Conservation (phyloP, 2,329 filamentous ascomycete genomes). For the Aspergillus uvarum region DNA sequence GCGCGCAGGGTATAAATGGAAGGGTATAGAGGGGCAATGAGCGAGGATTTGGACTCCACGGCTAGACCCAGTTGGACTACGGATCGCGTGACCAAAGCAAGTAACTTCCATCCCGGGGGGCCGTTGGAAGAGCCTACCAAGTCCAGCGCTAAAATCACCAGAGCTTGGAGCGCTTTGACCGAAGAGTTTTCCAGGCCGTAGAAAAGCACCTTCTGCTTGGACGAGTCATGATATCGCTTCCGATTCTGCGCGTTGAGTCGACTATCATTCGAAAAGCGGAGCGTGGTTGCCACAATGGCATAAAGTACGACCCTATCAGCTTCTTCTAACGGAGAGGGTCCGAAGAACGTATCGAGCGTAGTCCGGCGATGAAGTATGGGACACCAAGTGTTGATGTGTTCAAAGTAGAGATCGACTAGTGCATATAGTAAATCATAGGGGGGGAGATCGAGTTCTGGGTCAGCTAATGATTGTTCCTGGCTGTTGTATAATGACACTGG, state of each 20-base stretch:
- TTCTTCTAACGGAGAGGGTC: conserved; percentile 72
- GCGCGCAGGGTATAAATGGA: conserved; percentile 88
- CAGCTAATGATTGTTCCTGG: conserved; percentile 46
- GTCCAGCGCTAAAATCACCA: conserved; percentile 83
- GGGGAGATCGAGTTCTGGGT: conserved; percentile 66
- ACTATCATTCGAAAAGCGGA: conserved; percentile 77
- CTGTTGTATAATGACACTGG: conserved; percentile 57
- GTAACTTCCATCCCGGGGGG: conserved; percentile 86
- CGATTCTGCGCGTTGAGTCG: conserved; percentile 72
- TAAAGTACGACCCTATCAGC: conserved; percentile 80
- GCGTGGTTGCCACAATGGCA: conserved; percentile 82
- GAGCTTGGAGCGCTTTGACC: conserved; percentile 80
- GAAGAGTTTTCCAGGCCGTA: conserved; percentile 89
- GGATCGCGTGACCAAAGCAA: conserved; percentile 83
- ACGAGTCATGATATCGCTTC: conserved; percentile 72
- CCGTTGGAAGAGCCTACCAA: conserved; percentile 85
- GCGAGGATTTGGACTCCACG: conserved; percentile 76
- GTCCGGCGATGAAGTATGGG: conserved; percentile 84
- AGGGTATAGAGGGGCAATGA: conserved; percentile 73
- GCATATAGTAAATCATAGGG: conserved; percentile 73
- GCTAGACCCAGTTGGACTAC: conserved; percentile 85
- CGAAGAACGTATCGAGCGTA: conserved; percentile 79
- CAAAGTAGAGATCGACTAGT: conserved; percentile 74
- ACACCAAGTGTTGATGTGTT: conserved; percentile 80
- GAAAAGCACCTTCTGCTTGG: conserved; percentile 81